Conservation (phyloP, 1,284 basidiomycete genomes). For the Rhodotorula sp. region DNA sequence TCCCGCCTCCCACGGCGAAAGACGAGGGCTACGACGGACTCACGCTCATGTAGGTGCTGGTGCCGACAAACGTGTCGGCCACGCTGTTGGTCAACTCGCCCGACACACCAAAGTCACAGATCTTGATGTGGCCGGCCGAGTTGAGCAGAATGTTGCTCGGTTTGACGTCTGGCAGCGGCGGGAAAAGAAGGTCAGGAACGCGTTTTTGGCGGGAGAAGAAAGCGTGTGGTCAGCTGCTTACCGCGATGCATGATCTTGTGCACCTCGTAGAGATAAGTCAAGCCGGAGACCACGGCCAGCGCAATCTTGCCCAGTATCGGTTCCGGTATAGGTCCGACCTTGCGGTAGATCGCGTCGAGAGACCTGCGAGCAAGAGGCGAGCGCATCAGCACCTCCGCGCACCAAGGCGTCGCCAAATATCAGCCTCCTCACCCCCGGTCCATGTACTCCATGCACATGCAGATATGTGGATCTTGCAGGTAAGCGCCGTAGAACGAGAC, state of each 20-base stretch:
- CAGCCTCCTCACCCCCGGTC: slow-evolving; percentile 58
- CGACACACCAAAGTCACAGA: slow-evolving; percentile 98
- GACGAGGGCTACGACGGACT: slow-evolving; percentile 50
- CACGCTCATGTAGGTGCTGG: slow-evolving; percentile 98
- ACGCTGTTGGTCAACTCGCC: slow-evolving; percentile 98
- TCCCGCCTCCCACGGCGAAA: neutral
- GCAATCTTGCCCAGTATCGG: slow-evolving; percentile 88
- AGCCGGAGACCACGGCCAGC: slow-evolving; percentile 83
- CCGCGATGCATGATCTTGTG: slow-evolving; percentile 99
- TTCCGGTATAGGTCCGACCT: slow-evolving; percentile 83
- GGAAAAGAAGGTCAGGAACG: neutral
- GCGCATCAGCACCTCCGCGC: no score
- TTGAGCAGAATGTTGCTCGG: slow-evolving; percentile 97
- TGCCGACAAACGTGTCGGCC: slow-evolving; percentile 97
- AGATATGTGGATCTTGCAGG: slow-evolving; percentile 92
- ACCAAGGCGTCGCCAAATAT: no score
- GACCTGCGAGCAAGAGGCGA: slow-evolving; percentile 49
- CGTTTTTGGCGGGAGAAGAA: neutral
- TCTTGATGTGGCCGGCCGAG: slow-evolving; percentile 90
- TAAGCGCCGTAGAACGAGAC: slow-evolving; percentile 97
- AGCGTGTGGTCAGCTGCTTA: slow-evolving; percentile 50
- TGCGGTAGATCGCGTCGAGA: slow-evolving; percentile 87
- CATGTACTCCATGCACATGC: slow-evolving; percentile 98
- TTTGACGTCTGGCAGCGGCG: slow-evolving; percentile 75
- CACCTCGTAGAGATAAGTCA: slow-evolving; percentile 97